A percentile compares a stretch with the other conserved stretches of the same genome.
These are phyloP conservation scores for Cystobasidium tubakii DNA, from an alignment of 768 basidiomycete genomes.

Conservation along the genomic window DNA sequence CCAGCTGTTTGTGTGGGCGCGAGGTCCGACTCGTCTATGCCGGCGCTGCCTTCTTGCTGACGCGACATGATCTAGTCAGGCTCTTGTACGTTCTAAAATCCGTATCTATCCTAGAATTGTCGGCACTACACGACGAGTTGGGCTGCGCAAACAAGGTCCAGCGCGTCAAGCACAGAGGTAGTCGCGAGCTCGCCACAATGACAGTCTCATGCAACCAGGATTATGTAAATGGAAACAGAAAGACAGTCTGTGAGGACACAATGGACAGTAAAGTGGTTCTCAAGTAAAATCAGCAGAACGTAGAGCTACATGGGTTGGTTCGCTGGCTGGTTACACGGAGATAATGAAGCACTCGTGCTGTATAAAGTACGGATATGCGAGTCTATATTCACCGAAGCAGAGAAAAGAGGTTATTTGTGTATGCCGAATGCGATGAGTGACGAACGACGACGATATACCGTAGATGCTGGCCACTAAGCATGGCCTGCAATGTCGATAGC, in stretches of 20 bases:
- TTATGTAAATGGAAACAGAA: too few species aligned
- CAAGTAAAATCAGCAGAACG: neutral
- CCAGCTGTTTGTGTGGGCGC: constrained; percentile 18
- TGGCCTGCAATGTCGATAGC: constrained; percentile 13
- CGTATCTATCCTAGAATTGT: neutral
- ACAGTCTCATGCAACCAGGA: too few species aligned
- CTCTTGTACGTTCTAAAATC: neutral
- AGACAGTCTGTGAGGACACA: too few species aligned
- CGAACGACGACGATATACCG: neutral
- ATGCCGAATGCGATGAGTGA: neutral
- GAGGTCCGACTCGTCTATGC: constrained; percentile 13
- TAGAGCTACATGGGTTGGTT: neutral
- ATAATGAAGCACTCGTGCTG: neutral
- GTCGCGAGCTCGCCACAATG: neutral
- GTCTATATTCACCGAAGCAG: too few species aligned
- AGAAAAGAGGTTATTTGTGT: too few species aligned
- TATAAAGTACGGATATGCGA: neutral
- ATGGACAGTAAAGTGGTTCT: neutral
- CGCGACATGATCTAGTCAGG: neutral
- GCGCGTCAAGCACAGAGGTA: neutral
- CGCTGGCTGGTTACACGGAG: neutral
- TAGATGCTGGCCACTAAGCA: neutral
- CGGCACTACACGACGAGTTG: neutral
- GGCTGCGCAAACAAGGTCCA: too few species aligned
- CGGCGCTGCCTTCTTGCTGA: constrained; percentile 19